Conservation (phyloP, 2,329 filamentous ascomycete genomes). For the Mycosphaerella sp. region DNA sequence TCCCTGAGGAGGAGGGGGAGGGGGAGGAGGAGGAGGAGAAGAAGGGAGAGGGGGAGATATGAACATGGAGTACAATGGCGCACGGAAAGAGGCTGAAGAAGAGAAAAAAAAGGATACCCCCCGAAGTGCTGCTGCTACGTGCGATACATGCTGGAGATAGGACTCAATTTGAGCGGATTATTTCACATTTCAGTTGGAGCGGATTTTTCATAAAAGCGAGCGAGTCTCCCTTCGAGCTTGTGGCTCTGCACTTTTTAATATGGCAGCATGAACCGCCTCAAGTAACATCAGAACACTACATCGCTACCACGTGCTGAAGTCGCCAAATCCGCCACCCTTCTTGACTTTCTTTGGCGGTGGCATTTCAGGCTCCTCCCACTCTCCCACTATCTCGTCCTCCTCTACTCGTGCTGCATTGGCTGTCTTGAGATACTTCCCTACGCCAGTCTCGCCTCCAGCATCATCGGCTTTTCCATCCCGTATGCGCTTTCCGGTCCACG, state of each 20-base stretch:
- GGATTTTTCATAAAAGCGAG: no score
- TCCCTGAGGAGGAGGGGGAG: not conserved
- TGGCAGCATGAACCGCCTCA: not conserved
- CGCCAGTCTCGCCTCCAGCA: slow-evolving; percentile 44
- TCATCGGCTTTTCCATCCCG: slow-evolving; percentile 55
- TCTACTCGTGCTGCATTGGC: slow-evolving; percentile 35
- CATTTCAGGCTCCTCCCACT: slow-evolving; percentile 54
- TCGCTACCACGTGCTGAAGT: slow-evolving; percentile 80
- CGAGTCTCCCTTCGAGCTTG: no score
- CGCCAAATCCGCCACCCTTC: slow-evolving; percentile 68
- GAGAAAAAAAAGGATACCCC: no score
- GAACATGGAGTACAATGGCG: no score
- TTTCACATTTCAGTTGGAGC: no score
- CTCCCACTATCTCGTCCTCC: slow-evolving; percentile 57
- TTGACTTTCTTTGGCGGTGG: slow-evolving; percentile 73
- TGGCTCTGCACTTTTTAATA: not conserved
- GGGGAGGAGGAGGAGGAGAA: no score
- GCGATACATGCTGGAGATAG: no score
- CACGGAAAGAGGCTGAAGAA: no score
- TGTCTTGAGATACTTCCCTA: slow-evolving; percentile 78
- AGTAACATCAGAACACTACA: not conserved
- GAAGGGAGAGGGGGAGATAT: no score
- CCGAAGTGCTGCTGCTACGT: no score
- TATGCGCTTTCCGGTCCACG: slow-evolving; percentile 93
- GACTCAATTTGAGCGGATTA: no score